Evolutionary conservation across 2,329 filamentous ascomycete species (phyloP).

Genomic region (Colletotrichum melonis): DNA sequence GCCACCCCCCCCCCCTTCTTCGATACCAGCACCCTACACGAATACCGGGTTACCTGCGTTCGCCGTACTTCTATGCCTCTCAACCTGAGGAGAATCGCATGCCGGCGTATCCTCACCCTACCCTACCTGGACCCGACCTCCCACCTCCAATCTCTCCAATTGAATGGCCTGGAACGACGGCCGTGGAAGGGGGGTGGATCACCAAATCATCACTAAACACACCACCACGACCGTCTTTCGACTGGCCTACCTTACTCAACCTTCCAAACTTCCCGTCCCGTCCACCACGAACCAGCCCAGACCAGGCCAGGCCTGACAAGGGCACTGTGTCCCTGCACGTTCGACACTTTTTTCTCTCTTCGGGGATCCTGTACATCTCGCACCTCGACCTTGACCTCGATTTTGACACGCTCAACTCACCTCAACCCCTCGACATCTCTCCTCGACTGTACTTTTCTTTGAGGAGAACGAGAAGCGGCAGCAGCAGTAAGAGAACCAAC

Average conservation of each 20-base stretch:
- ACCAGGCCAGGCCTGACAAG: constrained; percentile 25
- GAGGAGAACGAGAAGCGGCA: constrained; percentile 1
- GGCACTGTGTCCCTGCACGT: constrained; percentile 32
- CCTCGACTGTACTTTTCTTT: neutral
- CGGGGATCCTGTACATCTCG: constrained; percentile 25
- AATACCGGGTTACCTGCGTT: neutral
- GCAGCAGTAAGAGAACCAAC: neutral
- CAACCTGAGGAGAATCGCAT: neutral
- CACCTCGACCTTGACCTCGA: neutral
- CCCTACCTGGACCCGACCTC: constrained; percentile 7
- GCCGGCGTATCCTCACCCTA: neutral
- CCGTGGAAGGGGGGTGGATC: constrained; percentile 25
- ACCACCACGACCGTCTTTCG: constrained; percentile 25
- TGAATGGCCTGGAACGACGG: constrained; percentile 27
- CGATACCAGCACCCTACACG: neutral
- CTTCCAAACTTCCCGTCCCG: constrained; percentile 36
- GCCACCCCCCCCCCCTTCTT: neutral
- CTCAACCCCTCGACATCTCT: constrained; percentile 5
- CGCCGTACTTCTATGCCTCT: neutral
- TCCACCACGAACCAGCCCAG: constrained; percentile 33
- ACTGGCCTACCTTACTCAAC: constrained; percentile 28
- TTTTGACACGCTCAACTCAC: neutral
- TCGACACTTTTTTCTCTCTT: constrained; percentile 3
- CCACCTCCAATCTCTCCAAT: constrained; percentile 19
- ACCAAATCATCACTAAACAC: constrained; percentile 34